Evolutionary conservation across 176 grass and related monocot species (phyloP).

Genomic region (Poa pratensis): DNA sequence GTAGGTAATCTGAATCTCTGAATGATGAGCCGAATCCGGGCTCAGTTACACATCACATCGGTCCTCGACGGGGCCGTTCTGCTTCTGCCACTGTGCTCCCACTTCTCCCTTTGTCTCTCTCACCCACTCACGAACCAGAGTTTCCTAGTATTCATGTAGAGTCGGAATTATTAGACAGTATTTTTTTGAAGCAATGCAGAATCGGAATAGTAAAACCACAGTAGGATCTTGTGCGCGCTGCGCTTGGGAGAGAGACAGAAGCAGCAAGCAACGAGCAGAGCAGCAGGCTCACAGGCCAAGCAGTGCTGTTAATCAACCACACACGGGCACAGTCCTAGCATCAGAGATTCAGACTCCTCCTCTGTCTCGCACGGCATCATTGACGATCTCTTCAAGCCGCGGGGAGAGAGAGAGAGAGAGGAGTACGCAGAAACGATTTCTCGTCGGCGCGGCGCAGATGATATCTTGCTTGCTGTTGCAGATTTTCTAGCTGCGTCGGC

Average conservation of each 20-base stretch:
- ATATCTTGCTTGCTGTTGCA: background rate
- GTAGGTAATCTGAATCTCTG: background rate
- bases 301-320: background rate
- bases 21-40: constrained; percentile 8
- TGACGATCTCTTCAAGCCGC: background rate
- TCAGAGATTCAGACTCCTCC: background rate
- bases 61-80: background rate
- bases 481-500: background rate
- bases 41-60: constrained; percentile 16
- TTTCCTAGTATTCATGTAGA: background rate
- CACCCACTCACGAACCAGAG: background rate
- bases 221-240: background rate
- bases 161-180: background rate
- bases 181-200: background rate
- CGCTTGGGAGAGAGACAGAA: background rate
- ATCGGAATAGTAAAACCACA: too few species aligned
- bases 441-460: background rate
- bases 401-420: background rate
- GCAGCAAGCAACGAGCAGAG: background rate
- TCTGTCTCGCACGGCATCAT: background rate
- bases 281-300: background rate
- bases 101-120: background rate
- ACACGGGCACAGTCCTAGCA: background rate
- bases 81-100: background rate
- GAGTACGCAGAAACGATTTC: background rate